Conservation (phyloP, 1,284 basidiomycete species). For the Rhodotorula sp. region DNA sequence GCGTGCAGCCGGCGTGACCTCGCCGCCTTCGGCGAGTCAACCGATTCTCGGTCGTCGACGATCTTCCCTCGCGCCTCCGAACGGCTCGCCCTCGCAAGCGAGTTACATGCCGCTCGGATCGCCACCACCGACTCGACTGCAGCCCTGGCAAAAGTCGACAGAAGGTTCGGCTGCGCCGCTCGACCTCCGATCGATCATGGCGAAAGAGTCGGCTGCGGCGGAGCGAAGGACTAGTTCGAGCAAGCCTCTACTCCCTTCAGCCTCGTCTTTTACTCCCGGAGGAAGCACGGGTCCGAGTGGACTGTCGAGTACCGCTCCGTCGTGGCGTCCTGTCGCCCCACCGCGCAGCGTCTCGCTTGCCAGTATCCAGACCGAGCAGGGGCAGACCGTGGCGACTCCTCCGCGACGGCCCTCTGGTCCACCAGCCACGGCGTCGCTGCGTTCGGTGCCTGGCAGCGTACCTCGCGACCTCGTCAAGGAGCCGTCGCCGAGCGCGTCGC, state of each 20-base stretch:
- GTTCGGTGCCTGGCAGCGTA: not conserved
- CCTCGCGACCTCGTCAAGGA: not conserved
- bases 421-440: not conserved
- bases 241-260: not conserved
- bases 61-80: not conserved
- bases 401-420: not conserved
- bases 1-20: slow-evolving; percentile 1
- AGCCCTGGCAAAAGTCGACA: slow-evolving; percentile 31
- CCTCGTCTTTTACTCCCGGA: not conserved
- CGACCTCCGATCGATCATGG: slow-evolving; percentile 84
- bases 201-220: slow-evolving; percentile 47
- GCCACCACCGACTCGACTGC: slow-evolving; percentile 35
- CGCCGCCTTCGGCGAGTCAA: slow-evolving; percentile 5
- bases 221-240: not conserved
- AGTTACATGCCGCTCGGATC: slow-evolving; percentile 38
- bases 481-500: not conserved
- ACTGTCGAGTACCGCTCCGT: not conserved
- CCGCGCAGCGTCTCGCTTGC: slow-evolving; percentile 7
- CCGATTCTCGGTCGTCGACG: slow-evolving; percentile 39
- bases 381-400: not conserved
- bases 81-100: slow-evolving; percentile 19
- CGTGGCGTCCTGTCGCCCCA: slow-evolving; percentile 22
- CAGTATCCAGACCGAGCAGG: slow-evolving; percentile 4
- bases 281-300: not conserved
- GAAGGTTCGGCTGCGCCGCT: slow-evolving; percentile 42